Conservation (phyloP, 2,329 filamentous ascomycete genomes). For the Talaromyces sp. region DNA sequence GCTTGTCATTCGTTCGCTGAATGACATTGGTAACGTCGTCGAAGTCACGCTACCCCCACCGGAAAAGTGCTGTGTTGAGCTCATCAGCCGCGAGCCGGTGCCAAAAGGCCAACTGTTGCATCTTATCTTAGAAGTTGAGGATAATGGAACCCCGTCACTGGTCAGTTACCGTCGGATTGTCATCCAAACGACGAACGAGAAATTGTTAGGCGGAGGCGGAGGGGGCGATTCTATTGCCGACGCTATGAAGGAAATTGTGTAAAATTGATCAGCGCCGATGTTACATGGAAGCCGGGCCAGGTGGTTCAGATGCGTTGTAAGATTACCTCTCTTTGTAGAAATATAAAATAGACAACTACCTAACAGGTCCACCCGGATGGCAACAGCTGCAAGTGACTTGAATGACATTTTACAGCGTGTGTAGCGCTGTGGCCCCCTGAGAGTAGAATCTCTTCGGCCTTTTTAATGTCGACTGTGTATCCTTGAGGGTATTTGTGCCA, state of each 20-base stretch:
- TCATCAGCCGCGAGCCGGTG: neutral
- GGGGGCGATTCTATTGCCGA: neutral
- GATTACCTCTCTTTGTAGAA: too few relatives aligned
- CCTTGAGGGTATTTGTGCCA: neutral
- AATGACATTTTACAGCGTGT: neutral
- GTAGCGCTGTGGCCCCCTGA: too few relatives aligned
- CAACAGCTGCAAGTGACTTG: neutral
- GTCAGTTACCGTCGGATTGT: neutral
- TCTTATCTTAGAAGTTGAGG: neutral
- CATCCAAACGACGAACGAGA: slow-evolving; percentile 1
- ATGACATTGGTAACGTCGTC: neutral
- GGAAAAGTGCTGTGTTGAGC: slow-evolving; percentile 1
- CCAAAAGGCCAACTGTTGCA: neutral
- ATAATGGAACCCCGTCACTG: neutral
- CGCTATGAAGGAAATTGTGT: neutral
- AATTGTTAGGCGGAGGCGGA: neutral
- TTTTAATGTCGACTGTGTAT: too few relatives aligned
- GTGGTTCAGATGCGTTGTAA: too few relatives aligned
- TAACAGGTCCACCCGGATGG: too few relatives aligned
- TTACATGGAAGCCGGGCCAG: neutral
- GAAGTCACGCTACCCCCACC: neutral
- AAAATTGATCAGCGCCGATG: neutral
- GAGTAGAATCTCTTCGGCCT: neutral
- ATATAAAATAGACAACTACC: too few relatives aligned
- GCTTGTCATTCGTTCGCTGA: neutral